Evolutionary conservation across 768 basidiomycete species (phyloP).

Genomic region (Naganishia vaughanmartiniae): DNA sequence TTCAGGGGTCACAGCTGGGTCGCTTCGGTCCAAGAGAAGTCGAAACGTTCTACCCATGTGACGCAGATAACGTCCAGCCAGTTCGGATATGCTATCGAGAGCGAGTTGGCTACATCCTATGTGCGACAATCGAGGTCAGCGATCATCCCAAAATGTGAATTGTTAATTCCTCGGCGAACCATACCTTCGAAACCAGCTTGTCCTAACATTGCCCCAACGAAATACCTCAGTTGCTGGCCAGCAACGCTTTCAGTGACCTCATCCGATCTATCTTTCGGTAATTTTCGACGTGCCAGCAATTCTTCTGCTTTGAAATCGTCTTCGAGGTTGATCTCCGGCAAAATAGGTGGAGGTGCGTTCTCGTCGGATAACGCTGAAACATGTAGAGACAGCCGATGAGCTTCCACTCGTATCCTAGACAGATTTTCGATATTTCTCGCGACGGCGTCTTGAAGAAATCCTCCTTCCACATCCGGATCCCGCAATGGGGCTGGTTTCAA

Average conservation of each 20-base stretch:
- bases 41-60: constrained; percentile 85
- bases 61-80: constrained; percentile 73
- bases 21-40: constrained; percentile 76
- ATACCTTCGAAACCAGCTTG: constrained; percentile 89
- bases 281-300: constrained; percentile 6
- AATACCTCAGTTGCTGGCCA: constrained; percentile 37
- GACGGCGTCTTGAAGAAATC: constrained; percentile 18
- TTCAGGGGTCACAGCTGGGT: constrained; percentile 76
- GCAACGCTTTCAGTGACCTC: constrained; percentile 34
- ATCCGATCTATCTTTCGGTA: too few species aligned
- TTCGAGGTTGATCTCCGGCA: constrained; percentile 14
- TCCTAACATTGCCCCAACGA: constrained; percentile 61
- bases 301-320: constrained; percentile 14
- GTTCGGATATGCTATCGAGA: constrained; percentile 71
- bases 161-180: constrained; percentile 38
- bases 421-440: constrained; percentile 21
- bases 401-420: constrained; percentile 13
- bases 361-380: constrained; percentile 10
- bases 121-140: neutral
- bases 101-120: constrained; percentile 72
- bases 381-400: constrained; percentile 8
- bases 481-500: neutral
- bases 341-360: neutral
- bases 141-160: neutral
- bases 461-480: constrained; percentile 5